Base-by-base conservation (phyloP, 75 land plant species). In the Sequoia sempervirens region DNA sequence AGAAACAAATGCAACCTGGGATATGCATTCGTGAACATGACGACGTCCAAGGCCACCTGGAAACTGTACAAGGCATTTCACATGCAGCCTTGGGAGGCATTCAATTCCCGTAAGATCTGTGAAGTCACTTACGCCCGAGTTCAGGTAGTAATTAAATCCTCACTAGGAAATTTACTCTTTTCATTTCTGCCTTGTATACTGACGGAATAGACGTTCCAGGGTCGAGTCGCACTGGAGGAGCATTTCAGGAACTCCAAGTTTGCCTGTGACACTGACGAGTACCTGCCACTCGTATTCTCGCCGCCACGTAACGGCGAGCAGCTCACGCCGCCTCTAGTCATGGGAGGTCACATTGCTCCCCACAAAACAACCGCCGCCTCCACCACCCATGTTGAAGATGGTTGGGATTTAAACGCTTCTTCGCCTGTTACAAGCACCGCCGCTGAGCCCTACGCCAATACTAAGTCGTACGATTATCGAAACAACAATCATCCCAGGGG, bases 1-100 rank as follows among this genome's bases (percentile, higher is more conserved):
- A 97, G 99, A 80, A 96, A 98, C 91, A 93, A 95, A 82, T 98
- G 98, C 89, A 98, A 98, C 82, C 90, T 98, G 84, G 99, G 99
- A 26, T 98, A 98, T 82, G 99, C 99, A 38, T 98, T 98, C 80
- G 99, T 98, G 80, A 98, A 98, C 84, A 85, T 96, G 88, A 98
- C 99, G 4, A 90, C 95, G 4, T 93, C 98, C 11, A 84, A 91
- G 75, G 99, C 98, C 12, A 88, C 98, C 2, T 82, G 82, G 84
- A 90, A 93, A 80, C 91, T 98, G 36, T 95, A 96, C 93, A 94
- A 88, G 80, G 93, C 94, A 5, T 98, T 98, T 87, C 95, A 98
- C 79, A 83, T 46, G 43, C 94, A 91, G 54, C 94, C 88, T 30
- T 98, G 99, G 99, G 95, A 94, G 80, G 98, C 90, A 41, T 98